These are phyloP conservation scores for Cladophialophora chaetospira DNA, from an alignment of 2,329 filamentous ascomycete genomes.

Conservation along the genomic window DNA sequence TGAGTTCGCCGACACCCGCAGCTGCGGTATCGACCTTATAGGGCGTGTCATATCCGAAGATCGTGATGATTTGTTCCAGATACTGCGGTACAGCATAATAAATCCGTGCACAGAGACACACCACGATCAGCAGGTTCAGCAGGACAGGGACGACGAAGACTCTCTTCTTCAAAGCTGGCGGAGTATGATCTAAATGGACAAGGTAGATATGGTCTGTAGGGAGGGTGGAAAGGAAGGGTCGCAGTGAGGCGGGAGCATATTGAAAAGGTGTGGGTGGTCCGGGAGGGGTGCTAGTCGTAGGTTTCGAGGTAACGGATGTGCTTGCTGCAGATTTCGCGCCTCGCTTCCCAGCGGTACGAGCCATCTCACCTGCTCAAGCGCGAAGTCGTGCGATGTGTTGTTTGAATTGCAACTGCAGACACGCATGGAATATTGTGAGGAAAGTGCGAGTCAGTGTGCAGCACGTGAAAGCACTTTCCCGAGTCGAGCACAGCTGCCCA, in stretches of 20 bases:
- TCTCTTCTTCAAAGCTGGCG: slow-evolving; percentile 71
- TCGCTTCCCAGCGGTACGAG: slow-evolving; percentile 24
- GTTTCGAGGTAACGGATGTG: slow-evolving; percentile 4
- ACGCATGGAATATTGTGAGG: not conserved
- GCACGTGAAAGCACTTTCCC: not conserved
- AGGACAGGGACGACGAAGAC: slow-evolving; percentile 78
- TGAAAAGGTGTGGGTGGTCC: slow-evolving; percentile 29
- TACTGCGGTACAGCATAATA: slow-evolving; percentile 74
- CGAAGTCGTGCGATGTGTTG: not conserved
- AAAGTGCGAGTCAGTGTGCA: not conserved
- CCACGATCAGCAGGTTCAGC: slow-evolving; percentile 70
- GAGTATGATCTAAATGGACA: slow-evolving; percentile 75
- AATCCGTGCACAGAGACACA: slow-evolving; percentile 68
- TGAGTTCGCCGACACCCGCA: slow-evolving; percentile 60
- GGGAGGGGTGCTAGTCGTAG: slow-evolving; percentile 5
- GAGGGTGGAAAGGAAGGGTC: slow-evolving; percentile 64
- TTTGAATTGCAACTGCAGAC: not conserved
- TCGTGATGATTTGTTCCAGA: slow-evolving; percentile 63
- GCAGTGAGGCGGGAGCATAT: slow-evolving; percentile 25
- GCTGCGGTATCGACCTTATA: slow-evolving; percentile 64
- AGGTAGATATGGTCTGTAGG: slow-evolving; percentile 75
- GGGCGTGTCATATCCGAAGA: slow-evolving; percentile 67
- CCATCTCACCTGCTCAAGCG: slow-evolving; percentile 13
- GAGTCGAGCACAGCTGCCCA: not conserved
- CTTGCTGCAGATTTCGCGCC: slow-evolving; percentile 11